Evolutionary conservation across 129 eudicot species (phyloP), one percentile per base, ranked within the genome.

Genomic region (Tagetes patula): DNA sequence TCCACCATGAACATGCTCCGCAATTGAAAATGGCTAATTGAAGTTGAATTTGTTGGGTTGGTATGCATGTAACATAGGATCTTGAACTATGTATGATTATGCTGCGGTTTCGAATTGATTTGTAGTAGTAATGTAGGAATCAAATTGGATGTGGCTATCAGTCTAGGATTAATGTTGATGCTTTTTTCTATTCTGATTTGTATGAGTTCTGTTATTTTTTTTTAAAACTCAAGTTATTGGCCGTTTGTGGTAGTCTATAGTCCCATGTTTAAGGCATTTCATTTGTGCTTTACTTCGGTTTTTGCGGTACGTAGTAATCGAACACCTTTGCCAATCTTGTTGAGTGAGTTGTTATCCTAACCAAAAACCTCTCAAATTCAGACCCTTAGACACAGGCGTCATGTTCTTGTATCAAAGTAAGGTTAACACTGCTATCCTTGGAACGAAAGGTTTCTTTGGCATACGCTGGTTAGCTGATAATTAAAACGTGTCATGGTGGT

Each of bases 1-100:
- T 76, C 83, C 60, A 78, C 84, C 81, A 79, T 86, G 66, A 89
- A 87, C 63, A 87, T 85, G 88, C 89, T 77, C 76, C 87, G 84
- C 58, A 77, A 86, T 68, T 85, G 77, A 78, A 5, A 5, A 53
- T 8, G 60, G 56, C 30, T 75, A 60, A 30, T 40, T 70, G 43
- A 9, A 39, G 50, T 64, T 52, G 55, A 10, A 33, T 42, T 49
- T 52, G 32, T 31, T 7, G 72, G 55, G 52, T 38, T 53, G 55
- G 43, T 66, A 38, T 67, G 8, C 61, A 67, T 68, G 75, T 42
- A 38, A 61, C 63, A 52, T 73, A 61, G 67, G 74, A 56, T 50
- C 6, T 73, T 20, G 39, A 61, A 61, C 49, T 61, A 50, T 68
- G 76, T 73, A 65, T 74, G 67, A 10, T 77, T 71, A 27, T 64